Conservation (phyloP, 208 protist species). For the Trypanosoma brucei region DNA sequence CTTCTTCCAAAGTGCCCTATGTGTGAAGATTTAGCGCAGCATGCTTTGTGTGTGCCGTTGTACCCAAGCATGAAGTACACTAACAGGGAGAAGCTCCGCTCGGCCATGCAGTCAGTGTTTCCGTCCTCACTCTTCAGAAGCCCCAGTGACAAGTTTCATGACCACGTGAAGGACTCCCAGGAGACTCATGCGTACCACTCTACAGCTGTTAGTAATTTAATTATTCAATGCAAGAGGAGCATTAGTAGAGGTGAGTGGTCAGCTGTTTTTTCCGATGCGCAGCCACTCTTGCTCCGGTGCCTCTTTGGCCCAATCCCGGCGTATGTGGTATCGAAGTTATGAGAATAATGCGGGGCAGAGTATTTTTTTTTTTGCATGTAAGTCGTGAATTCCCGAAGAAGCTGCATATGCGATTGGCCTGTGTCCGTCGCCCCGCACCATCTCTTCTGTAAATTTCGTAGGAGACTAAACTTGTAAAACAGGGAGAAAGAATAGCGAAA, state of each 20-base stretch:
- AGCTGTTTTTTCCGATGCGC: background rate
- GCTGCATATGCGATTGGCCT: no score
- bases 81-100: constrained; percentile 9
- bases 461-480: no score
- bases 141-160: constrained; percentile 13
- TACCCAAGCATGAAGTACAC: constrained; percentile 15
- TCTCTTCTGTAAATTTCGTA: no score
- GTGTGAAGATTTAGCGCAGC: constrained; percentile 20
- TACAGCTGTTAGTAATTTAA: constrained; percentile 11
- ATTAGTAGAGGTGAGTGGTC: background rate
- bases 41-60: constrained; percentile 42
- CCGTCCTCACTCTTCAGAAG: constrained; percentile 12
- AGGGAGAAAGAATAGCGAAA: no score
- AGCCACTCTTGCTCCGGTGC: constrained; percentile 14
- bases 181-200: constrained; percentile 18
- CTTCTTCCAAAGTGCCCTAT: constrained; percentile 36
- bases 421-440: no score
- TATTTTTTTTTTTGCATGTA: no score
- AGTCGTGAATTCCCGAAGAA: no score
- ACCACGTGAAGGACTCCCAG: constrained; percentile 10
- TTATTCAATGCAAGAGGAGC: background rate
- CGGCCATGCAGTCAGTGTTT: constrained; percentile 12
- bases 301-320: constrained; percentile 17
- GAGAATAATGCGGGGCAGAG: background rate
- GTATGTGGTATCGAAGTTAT: constrained; percentile 23